Evolutionary conservation across 495 filamentous ascomycete species (phyloP).

Genomic region (Neurospora intermedia): DNA sequence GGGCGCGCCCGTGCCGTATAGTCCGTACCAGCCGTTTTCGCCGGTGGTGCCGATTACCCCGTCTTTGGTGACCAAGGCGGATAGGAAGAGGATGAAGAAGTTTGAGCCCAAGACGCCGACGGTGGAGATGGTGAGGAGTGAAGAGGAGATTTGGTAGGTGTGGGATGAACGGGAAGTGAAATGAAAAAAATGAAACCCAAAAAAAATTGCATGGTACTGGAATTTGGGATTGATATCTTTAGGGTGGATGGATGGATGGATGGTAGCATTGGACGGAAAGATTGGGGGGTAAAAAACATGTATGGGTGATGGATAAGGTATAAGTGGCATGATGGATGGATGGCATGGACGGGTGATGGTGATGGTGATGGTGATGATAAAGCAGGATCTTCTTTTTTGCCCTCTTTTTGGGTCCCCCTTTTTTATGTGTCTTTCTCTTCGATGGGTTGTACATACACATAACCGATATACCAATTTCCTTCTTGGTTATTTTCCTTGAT

Average conservation of each 20-base stretch:
- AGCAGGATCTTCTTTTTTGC: background rate
- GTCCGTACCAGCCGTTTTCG: constrained; percentile 84
- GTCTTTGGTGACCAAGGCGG: constrained; percentile 60
- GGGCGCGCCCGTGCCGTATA: constrained; percentile 70
- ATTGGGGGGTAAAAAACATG: no score
- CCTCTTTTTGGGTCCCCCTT: background rate
- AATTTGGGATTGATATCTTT: no score
- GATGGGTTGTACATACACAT: background rate
- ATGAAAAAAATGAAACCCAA: no score
- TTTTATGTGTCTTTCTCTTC: background rate
- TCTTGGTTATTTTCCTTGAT: background rate
- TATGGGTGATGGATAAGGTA: no score
- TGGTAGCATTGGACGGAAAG: no score
- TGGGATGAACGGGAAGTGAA: no score
- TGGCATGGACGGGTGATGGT: background rate
- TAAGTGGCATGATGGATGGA: no score
- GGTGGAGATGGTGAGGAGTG: constrained; percentile 40
- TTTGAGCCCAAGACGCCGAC: constrained; percentile 46
- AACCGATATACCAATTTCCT: background rate
- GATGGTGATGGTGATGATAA: background rate
- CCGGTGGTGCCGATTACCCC: constrained; percentile 84
- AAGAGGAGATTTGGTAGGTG: constrained; percentile 44
- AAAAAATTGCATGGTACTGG: no score
- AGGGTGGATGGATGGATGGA: no score
- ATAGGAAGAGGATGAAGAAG: constrained; percentile 58